Base-by-base conservation (phyloP, 352 stramenopile species). In the Phytophthora pluvialis region DNA sequence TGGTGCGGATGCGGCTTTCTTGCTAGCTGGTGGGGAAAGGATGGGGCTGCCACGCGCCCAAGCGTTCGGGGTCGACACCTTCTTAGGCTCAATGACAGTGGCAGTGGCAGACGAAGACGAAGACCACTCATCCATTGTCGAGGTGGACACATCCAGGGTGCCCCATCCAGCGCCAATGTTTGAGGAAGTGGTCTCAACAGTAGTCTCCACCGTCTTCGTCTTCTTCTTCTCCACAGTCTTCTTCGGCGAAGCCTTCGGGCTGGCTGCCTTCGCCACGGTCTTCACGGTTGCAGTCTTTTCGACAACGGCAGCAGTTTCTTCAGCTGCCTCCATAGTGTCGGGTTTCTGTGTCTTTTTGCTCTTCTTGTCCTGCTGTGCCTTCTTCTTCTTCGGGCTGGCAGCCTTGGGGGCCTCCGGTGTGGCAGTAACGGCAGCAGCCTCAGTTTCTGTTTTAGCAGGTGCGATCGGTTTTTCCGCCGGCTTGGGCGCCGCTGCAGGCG, bases 101-200 rank as follows among this genome's bases (percentile, higher is more conserved):
- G 66, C 32, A 31, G 65, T 36, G 29, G 72, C 58, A 28, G 74
- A 69, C 6, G 78, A 60, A 28, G 74, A 69, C 6, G 78, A 60
- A n/a, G 77, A 69, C 85, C 85, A 94, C 43, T 91, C 80, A 25
- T 73, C 70, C 21, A 94, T 90, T 16, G 72, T 73, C 16, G 83
- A 58, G 3, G 78, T 82, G 44, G 83, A 73, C 7, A 92, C 85
- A 67, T 94, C 85, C 9, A 94, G 60, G 4, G 78, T 77, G 21
- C 81, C 83, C 85, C 85, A 94, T 36, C 68, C 80, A 33, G 76
- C 71, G 48, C 70, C 63, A 67, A 91, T 81, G 38, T 60, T 78
- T 11, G 80, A 58, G 6, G 65, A 58, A 47, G 65, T 64, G 13
- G 45, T 73, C 16, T 78, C 61, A 31, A 67, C 68, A 12, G 50